Base-by-base conservation (phyloP, 1,139 yeast species). In the Chernovozyma aurita region DNA sequence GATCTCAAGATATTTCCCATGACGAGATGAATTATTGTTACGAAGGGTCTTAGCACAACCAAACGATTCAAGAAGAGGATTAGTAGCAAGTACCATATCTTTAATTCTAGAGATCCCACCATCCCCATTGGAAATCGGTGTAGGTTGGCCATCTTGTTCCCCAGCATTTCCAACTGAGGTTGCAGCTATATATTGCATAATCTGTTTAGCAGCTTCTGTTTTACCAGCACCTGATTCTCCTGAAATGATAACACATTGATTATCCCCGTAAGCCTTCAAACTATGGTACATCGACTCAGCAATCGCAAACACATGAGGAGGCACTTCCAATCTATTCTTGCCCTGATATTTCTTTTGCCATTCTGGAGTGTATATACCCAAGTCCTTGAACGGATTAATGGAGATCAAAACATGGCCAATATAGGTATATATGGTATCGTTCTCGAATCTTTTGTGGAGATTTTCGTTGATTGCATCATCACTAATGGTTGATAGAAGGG, bases 151-250 rank as follows among this genome's bases (percentile, higher is more conserved):
- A 28, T 31, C 37, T n/a, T 85, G 76, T 15, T 47, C 46, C 32
- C 52, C 60, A 40, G 63, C 70, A 13, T 66, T 71, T 2, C 72
- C 65, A 5, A 88, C 96, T 30, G 92, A 81, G 11, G 30, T 13
- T 9, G 35, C 33, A 31, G 98, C 96, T 50, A 94, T 85, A 57
- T 94, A 94, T 60, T 94, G 97, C 98, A 94, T 94, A 62, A 92
- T 92, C 55, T 95, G 82, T 65, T 92, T 92, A 28, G 98, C 98
- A 15, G 98, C 97, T 62, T 92, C 98, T 5, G 98, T 92, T 59
- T 92, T 92, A 35, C 99, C 99, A 2, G 99, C 98, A 43, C 99
- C 99, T 1, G 97, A 87, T 59, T 94, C 99, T 36, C 99, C 99
- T 4, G 97, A 87, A 48, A 94, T 94, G 52, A 94, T 94, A 29